A percentile compares a stretch with the other conserved stretches of the same genome.
Conservation (phyloP, 2,329 filamentous ascomycete species). For the Lanzia echinophila region DNA sequence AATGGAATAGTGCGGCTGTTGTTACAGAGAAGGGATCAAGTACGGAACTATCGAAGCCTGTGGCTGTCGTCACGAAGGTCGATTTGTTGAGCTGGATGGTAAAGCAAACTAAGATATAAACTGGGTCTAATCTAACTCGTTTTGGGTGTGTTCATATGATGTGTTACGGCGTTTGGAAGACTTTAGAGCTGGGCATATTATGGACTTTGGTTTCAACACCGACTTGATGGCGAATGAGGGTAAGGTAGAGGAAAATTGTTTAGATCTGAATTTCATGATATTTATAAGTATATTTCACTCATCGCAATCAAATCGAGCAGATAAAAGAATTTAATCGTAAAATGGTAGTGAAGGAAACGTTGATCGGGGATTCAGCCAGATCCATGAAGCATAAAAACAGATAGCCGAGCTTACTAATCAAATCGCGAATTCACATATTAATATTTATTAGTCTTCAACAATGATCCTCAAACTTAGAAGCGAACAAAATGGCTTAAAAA, state of each 20-base stretch:
- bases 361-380: too few species aligned
- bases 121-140: background rate
- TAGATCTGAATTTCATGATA: too few species aligned
- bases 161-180: background rate
- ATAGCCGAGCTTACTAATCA: too few species aligned
- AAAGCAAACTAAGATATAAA: constrained; percentile 44
- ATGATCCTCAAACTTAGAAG: too few species aligned
- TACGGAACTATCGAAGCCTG: constrained; percentile 59
- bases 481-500: constrained; percentile 18
- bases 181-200: background rate
- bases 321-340: too few species aligned
- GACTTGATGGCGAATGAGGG: background rate
- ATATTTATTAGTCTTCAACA: too few species aligned
- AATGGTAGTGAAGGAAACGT: too few species aligned
- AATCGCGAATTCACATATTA: too few species aligned
- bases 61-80: constrained; percentile 93
- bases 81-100: constrained; percentile 92
- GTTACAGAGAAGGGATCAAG: constrained; percentile 68
- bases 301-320: too few species aligned
- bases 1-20: constrained; percentile 95
- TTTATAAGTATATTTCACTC: too few species aligned
- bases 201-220: background rate
- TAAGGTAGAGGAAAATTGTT: too few species aligned
- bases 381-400: too few species aligned
- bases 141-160: background rate